These are phyloP conservation scores for Exophiala sideris DNA, from an alignment of 2,329 filamentous ascomycete species.

Conservation along the genomic window DNA sequence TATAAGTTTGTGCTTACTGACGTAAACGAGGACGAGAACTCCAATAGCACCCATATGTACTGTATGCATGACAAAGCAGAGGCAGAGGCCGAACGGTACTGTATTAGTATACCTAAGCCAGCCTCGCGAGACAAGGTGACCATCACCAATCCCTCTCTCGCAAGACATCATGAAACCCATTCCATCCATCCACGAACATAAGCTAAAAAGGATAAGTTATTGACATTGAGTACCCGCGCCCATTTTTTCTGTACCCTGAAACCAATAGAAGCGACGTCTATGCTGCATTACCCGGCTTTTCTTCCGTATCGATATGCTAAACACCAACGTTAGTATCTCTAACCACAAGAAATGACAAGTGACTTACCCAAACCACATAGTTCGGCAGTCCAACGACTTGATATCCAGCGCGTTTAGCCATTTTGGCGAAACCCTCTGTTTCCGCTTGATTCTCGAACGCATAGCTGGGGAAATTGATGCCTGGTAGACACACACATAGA, in stretches of 20 bases:
- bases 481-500: conserved; percentile 43
- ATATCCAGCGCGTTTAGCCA: conserved; percentile 95
- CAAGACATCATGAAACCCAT: neutral
- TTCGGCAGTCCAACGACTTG: conserved; percentile 89
- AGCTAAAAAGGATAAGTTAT: neutral
- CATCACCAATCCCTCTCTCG: neutral
- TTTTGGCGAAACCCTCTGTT: conserved; percentile 97
- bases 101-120: too few relatives aligned
- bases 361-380: conserved; percentile 78
- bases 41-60: too few relatives aligned
- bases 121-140: too few relatives aligned
- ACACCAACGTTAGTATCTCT: neutral
- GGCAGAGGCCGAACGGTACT: too few relatives aligned
- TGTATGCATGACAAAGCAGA: too few relatives aligned
- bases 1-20: too few relatives aligned
- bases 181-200: too few relatives aligned
- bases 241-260: neutral
- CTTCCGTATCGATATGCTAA: conserved; percentile 83
- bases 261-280: conserved; percentile 1
- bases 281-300: conserved; percentile 75
- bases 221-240: neutral
- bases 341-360: too few relatives aligned
- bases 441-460: conserved; percentile 98
- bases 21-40: too few relatives aligned
- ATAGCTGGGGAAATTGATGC: conserved; percentile 96